Percentiles rank a stretch among this genome's conserved stretches.
Conservation (phyloP, 2,329 filamentous ascomycete species). For the Trichoderma citrinoviride region DNA sequence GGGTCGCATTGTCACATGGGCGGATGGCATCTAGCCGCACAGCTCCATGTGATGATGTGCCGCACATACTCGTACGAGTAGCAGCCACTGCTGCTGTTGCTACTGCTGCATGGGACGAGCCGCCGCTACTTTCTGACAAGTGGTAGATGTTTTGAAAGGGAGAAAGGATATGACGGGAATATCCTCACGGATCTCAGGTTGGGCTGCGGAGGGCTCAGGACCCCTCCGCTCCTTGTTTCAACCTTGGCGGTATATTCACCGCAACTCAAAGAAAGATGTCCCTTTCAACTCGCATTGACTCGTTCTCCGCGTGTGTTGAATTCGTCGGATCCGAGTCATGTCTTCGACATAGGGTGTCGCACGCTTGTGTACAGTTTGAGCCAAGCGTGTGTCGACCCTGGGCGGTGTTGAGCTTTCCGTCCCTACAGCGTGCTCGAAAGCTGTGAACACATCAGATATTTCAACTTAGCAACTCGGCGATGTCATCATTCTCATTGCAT, state of each 20-base stretch:
- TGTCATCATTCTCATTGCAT: too few relatives aligned
- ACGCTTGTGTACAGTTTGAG: not conserved
- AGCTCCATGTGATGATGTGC: slow-evolving; percentile 9
- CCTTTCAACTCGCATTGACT: not conserved
- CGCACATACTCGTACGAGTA: not conserved
- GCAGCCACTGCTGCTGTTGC: not conserved
- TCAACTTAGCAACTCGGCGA: too few relatives aligned
- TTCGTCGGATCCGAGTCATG: not conserved
- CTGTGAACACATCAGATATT: too few relatives aligned
- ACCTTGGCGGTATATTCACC: slow-evolving; percentile 2
- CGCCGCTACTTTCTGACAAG: not conserved
- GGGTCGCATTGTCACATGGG: slow-evolving; percentile 13
- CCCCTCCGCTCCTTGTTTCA: not conserved
- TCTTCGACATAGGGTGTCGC: not conserved
- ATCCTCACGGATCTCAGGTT: not conserved
- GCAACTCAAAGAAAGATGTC: not conserved
- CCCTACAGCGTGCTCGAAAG: not conserved
- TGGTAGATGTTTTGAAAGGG: not conserved
- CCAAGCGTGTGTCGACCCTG: not conserved
- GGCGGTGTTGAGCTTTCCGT: not conserved
- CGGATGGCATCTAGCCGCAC: slow-evolving; percentile 7
- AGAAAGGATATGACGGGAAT: not conserved
- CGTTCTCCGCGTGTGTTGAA: not conserved
- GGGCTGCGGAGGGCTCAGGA: not conserved
- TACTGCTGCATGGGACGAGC: not conserved